Base-by-base conservation (phyloP, 441 rosid genomes). In the Adansonia gregorii region DNA sequence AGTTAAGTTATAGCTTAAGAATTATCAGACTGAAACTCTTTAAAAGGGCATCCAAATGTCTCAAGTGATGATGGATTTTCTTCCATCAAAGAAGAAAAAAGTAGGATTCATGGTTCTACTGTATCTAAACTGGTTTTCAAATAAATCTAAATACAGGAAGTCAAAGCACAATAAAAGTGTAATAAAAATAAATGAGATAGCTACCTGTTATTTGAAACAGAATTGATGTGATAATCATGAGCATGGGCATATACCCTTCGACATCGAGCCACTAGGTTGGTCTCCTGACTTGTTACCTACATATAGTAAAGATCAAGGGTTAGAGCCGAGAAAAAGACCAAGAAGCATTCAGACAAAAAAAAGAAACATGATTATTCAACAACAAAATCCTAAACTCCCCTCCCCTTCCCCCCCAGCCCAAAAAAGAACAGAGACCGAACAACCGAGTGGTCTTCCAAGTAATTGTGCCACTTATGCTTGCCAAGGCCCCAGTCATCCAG, bases 181-280 rank as follows among this genome's bases (percentile, higher is more conserved):
- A 22, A 69, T 11, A 54, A 10, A 54, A 61, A 22, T 15, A 71
- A 67, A 61, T 60, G 43, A 72, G 68, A 52, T 59, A 66, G 61
- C 48, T 78, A 94, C 99, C 99, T 96, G 82, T 93, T 96, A 84
- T 87, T 94, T 46, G 99, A 94, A 84, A 96, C 94, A 45, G 99
- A 96, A 85, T 96, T 96, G 81, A 96, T 92, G 83, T 96, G 99
- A 84, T 96, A 96, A 81, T 96, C 98, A 84, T 96, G 99, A 22
- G 98, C 99, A 87, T 96, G 98, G 63, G 97, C 93, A 86, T 96
- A 94, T 59, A 94, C 89, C 83, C 94, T 90, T 74, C 98, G 96
- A 82, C 99, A 94, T 87, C 94, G 87, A 76, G 99, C 98, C 85
- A 92, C 79, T 81, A 89, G 86, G 84, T 85, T 93, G 31, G 97